These are phyloP conservation scores for Boletus rubescentipes DNA, from an alignment of 768 basidiomycete species.

Conservation along the genomic window DNA sequence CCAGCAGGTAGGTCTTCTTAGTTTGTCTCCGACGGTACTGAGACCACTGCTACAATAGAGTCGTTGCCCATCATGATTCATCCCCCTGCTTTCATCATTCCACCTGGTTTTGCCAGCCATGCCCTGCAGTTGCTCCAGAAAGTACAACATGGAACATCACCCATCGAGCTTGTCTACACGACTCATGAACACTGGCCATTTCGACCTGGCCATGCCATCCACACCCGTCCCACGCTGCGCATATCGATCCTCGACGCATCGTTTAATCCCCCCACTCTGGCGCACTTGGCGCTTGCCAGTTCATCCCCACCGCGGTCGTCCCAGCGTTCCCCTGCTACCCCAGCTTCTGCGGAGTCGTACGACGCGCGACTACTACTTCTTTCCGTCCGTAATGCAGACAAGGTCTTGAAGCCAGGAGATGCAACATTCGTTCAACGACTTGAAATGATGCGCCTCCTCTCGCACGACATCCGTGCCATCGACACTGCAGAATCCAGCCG, in stretches of 20 bases:
- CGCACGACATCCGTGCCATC: conserved; percentile 40
- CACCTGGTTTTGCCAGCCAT: conserved; percentile 21
- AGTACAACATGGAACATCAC: conserved; percentile 45
- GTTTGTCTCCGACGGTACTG: neutral
- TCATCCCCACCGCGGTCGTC: conserved; percentile 28
- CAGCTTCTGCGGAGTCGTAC: conserved; percentile 35
- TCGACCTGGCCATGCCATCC: conserved; percentile 25
- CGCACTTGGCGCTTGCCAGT: conserved; percentile 77
- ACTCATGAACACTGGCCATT: conserved; percentile 69
- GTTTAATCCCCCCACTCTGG: conserved; percentile 88
- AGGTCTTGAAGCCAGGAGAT: conserved; percentile 65
- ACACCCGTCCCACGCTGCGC: conserved; percentile 33
- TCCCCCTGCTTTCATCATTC: neutral
- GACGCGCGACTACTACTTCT: conserved; percentile 78
- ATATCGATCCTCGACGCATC: conserved; percentile 87
- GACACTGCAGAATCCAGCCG: neutral
- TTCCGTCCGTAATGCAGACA: conserved; percentile 87
- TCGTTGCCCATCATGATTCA: conserved; percentile 4
- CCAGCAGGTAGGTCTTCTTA: conserved; percentile 1
- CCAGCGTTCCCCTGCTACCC: neutral
- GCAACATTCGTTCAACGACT: conserved; percentile 76
- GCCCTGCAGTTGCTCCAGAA: conserved; percentile 22
- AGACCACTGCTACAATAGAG: neutral
- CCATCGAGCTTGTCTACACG: conserved; percentile 59
- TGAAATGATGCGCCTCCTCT: conserved; percentile 82